A percentile compares a stretch with the other conserved stretches of the same genome.
Conservation (phyloP, 2,329 filamentous ascomycete species). For the Metarhizium rileyi region DNA sequence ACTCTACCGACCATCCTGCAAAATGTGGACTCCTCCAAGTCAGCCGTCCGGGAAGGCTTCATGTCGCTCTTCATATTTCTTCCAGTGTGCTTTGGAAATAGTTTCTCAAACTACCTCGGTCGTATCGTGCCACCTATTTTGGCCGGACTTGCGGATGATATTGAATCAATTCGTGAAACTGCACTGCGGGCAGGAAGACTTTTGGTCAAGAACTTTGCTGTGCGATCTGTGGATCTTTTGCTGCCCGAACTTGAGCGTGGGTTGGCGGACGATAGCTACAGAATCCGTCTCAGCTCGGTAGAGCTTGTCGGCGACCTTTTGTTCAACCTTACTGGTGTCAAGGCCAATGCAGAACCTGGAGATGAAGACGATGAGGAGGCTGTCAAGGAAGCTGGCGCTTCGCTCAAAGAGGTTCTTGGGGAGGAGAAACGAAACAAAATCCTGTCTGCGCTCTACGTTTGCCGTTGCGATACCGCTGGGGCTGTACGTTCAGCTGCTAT, state of each 20-base stretch:
- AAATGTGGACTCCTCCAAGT: slow-evolving; percentile 84
- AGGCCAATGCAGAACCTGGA: slow-evolving; percentile 63
- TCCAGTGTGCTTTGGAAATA: slow-evolving; percentile 97
- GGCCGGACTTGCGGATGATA: slow-evolving; percentile 85
- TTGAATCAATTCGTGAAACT: slow-evolving; percentile 96
- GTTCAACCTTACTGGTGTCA: slow-evolving; percentile 96
- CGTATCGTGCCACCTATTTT: slow-evolving; percentile 94
- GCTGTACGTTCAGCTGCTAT: slow-evolving; percentile 85
- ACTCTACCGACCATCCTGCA: slow-evolving; percentile 92
- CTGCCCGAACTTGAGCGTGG: slow-evolving; percentile 92
- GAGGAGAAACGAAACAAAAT: slow-evolving; percentile 97
- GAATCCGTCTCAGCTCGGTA: slow-evolving; percentile 95
- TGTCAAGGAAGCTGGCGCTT: slow-evolving; percentile 78
- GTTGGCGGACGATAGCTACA: slow-evolving; percentile 93
- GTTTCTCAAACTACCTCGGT: slow-evolving; percentile 90
- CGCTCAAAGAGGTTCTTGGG: slow-evolving; percentile 87
- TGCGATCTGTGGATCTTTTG: slow-evolving; percentile 85
- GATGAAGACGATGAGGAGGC: slow-evolving; percentile 70
- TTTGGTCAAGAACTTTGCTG: slow-evolving; percentile 96
- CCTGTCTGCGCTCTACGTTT: slow-evolving; percentile 93
- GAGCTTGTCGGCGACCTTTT: slow-evolving; percentile 93
- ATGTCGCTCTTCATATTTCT: slow-evolving; percentile 99
- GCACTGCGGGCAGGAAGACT: slow-evolving; percentile 86
- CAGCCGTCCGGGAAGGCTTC: slow-evolving; percentile 91
- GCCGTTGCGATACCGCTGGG: slow-evolving; percentile 90